phyloP scores from a whole-genome alignment of 495 filamentous ascomycete species.

The Cercophora samala region DNA sequence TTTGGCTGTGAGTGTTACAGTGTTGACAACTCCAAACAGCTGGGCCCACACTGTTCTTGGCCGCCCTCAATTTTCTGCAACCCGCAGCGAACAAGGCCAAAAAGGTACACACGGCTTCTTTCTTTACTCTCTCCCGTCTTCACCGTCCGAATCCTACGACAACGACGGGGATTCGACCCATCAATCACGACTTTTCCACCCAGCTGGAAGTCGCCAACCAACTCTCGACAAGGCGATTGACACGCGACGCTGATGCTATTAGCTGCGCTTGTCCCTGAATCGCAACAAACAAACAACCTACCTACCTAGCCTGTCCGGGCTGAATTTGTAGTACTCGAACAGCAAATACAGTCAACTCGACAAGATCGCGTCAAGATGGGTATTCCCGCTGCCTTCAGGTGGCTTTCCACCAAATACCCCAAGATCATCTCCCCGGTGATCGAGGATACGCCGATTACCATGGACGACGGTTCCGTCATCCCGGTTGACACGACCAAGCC shows the following conservation, averaged over 20 bases:
- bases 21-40: not conserved
- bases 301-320: not conserved
- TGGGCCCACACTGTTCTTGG: not conserved
- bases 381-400: slow-evolving; percentile 90
- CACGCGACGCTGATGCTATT: not conserved
- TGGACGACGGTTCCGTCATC: slow-evolving; percentile 72
- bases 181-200: not conserved
- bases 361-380: slow-evolving; percentile 60
- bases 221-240: not conserved
- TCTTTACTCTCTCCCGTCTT: not conserved
- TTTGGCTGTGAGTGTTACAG: not conserved
- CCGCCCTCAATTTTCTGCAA: not conserved
- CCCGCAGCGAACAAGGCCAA: not conserved
- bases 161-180: not conserved
- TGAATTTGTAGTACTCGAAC: not conserved
- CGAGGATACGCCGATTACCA: slow-evolving; percentile 73
- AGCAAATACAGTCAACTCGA: not conserved
- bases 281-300: not conserved
- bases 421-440: slow-evolving; percentile 91
- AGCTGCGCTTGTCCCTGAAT: not conserved
- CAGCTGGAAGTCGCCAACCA: not conserved
- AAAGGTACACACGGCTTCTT: not conserved
- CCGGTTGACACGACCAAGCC: slow-evolving; percentile 78
- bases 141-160: not conserved
- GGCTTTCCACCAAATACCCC: slow-evolving; percentile 92